Evolutionary conservation across 2,329 filamentous ascomycete species (phyloP).

Genomic region (Paecilomyces dactylethromorphus): DNA sequence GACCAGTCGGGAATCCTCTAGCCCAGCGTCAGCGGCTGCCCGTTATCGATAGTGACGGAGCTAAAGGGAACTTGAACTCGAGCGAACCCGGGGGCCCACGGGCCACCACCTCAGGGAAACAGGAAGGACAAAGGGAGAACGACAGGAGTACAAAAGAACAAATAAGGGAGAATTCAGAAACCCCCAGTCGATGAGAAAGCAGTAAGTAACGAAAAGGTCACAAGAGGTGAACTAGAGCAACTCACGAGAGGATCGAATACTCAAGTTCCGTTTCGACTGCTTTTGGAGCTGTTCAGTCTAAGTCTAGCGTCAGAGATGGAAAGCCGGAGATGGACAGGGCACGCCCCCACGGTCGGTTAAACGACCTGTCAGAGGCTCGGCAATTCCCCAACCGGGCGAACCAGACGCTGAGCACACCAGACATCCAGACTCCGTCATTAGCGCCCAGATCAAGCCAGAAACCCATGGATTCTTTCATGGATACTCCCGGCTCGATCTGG

Average conservation of each 20-base stretch:
- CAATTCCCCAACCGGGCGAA: neutral
- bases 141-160: neutral
- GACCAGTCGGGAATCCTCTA: neutral
- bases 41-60: conserved; percentile 1
- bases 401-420: neutral
- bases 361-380: neutral
- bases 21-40: neutral
- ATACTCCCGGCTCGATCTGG: too few species aligned
- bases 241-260: too few species aligned
- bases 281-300: too few species aligned
- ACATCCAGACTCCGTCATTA: neutral
- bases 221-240: neutral
- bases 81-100: neutral
- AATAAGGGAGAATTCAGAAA: neutral
- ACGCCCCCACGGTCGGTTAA: neutral
- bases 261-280: too few species aligned
- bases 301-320: neutral
- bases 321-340: neutral
- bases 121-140: neutral
- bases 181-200: neutral
- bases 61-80: neutral
- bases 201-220: neutral
- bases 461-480: neutral
- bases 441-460: neutral
- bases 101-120: neutral